These are phyloP conservation scores for Coniochaeta sp. DNA, from an alignment of 2,329 filamentous ascomycete species.

Conservation along the genomic window DNA sequence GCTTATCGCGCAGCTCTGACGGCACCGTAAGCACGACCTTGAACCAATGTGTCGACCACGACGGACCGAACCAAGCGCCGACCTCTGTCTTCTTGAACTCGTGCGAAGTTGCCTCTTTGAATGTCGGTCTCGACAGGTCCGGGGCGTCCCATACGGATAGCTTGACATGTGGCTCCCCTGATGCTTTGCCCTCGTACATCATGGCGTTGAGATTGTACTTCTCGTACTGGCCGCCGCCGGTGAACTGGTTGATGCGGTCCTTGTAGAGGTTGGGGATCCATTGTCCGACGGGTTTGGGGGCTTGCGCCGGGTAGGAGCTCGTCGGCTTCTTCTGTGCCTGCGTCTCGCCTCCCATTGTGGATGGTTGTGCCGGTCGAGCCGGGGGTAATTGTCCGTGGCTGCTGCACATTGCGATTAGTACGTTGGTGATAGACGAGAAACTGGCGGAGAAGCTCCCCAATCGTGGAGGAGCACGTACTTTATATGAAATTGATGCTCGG, in stretches of 20 bases:
- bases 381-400: neutral
- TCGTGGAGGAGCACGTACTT: neutral
- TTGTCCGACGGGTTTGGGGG: constrained; percentile 57
- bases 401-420: neutral
- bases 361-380: neutral
- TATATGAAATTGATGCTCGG: neutral
- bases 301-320: constrained; percentile 45
- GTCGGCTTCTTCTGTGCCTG: constrained; percentile 33
- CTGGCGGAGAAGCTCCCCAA: neutral
- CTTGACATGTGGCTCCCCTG: constrained; percentile 70
- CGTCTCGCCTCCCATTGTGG: constrained; percentile 43
- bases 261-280: constrained; percentile 81
- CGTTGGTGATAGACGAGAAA: neutral
- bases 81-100: constrained; percentile 64
- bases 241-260: constrained; percentile 76
- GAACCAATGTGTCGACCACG: constrained; percentile 99
- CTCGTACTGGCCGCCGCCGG: constrained; percentile 69
- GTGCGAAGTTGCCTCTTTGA: constrained; percentile 67
- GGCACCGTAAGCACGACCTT: constrained; percentile 75
- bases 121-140: constrained; percentile 70
- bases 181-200: constrained; percentile 59
- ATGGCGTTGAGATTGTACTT: constrained; percentile 68
- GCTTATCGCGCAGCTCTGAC: constrained; percentile 61
- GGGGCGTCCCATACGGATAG: constrained; percentile 80
- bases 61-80: constrained; percentile 80